phyloP scores from a whole-genome alignment of 2,329 filamentous ascomycete genomes.

The Talaromyces sp. region DNA sequence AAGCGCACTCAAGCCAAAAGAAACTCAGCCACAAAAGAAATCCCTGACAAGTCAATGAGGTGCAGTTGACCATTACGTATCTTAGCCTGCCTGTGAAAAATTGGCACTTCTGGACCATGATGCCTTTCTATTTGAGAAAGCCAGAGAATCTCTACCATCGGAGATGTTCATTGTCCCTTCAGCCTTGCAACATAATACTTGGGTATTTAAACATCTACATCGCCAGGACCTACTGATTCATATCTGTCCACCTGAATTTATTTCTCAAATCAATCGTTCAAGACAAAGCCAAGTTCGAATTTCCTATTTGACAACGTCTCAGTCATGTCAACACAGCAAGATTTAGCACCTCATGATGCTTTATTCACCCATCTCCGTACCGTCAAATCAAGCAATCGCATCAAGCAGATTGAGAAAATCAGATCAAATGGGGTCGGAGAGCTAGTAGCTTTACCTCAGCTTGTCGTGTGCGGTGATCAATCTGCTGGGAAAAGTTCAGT shows the following conservation, averaged over 20 bases:
- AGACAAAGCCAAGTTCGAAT: neutral
- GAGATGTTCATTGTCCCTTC: neutral
- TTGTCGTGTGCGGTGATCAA: neutral
- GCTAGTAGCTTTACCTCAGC: neutral
- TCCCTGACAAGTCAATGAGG: neutral
- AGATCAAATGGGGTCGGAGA: neutral
- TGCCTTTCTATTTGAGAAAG: neutral
- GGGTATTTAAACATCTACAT: neutral
- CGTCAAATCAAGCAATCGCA: neutral
- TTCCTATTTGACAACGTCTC: neutral
- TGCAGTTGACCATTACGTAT: neutral
- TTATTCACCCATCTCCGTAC: neutral
- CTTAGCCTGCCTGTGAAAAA: neutral
- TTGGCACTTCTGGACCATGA: neutral
- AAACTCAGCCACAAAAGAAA: neutral
- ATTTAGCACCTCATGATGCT: neutral
- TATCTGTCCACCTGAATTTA: neutral
- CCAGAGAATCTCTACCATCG: neutral
- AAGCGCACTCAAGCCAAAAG: neutral
- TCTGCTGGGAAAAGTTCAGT: constrained; percentile 7
- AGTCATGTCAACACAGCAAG: neutral
- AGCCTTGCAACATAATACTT: neutral
- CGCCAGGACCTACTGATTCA: neutral
- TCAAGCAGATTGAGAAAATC: neutral
- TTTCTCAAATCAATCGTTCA: neutral